A percentile compares a stretch with the other conserved stretches of the same genome.
These are phyloP conservation scores for Atractiella rhizophila DNA, from an alignment of 768 basidiomycete genomes.

Conservation along the genomic window DNA sequence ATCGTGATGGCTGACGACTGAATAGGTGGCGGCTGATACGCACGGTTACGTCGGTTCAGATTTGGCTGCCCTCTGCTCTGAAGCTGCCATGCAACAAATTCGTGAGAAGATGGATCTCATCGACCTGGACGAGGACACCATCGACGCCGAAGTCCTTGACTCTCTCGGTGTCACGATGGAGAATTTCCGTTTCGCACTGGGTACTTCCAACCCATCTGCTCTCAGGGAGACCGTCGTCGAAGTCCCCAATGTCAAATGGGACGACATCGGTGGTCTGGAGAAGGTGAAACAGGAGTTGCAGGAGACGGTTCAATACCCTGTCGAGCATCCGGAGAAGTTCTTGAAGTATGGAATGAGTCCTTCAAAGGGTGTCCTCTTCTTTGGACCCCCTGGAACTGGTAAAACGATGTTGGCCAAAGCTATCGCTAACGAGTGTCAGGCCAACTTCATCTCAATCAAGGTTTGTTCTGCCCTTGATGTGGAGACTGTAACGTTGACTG, in stretches of 20 bases:
- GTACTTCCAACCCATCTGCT: slow-evolving; percentile 89
- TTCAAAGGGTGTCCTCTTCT: slow-evolving; percentile 97
- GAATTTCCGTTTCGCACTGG: slow-evolving; percentile 97
- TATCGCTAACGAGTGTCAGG: slow-evolving; percentile 97
- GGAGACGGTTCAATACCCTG: slow-evolving; percentile 98
- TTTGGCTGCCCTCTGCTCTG: slow-evolving; percentile 86
- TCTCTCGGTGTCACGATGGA: slow-evolving; percentile 99
- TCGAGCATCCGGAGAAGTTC: slow-evolving; percentile 99
- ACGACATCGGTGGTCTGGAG: slow-evolving; percentile 96
- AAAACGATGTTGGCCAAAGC: slow-evolving; percentile 97
- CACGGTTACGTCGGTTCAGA: slow-evolving; percentile 99
- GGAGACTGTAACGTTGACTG: background rate
- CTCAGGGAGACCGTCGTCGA: slow-evolving; percentile 98
- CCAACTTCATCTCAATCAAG: slow-evolving; percentile 99
- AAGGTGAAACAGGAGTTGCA: slow-evolving; percentile 99
- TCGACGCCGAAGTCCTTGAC: slow-evolving; percentile 96
- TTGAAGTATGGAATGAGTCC: slow-evolving; percentile 99
- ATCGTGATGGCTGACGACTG: background rate
- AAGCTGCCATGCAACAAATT: slow-evolving; percentile 99
- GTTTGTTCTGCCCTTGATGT: slow-evolving; percentile 20
- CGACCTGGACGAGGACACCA: slow-evolving; percentile 88
- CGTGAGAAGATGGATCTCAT: slow-evolving; percentile 94
- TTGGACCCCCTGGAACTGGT: slow-evolving; percentile 98
- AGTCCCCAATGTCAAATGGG: slow-evolving; percentile 94
- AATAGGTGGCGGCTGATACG: slow-evolving; percentile 86